Evolutionary conservation across 805 yeast species (phyloP), one percentile per base, ranked within the genome.

Genomic region (Candida nitratophila): DNA sequence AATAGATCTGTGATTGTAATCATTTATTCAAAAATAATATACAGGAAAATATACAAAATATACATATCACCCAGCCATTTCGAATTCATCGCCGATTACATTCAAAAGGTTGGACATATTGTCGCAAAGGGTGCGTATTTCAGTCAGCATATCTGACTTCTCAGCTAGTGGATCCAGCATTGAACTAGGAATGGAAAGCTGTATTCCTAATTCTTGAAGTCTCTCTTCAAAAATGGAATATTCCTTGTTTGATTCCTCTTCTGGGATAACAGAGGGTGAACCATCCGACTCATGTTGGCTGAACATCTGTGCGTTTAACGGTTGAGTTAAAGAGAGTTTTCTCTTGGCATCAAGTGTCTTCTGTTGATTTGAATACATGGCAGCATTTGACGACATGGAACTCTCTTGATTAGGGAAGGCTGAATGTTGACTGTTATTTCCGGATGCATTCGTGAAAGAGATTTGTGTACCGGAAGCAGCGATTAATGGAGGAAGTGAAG

Each of bases 11-110:
- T n/a, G n/a, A n/a, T n/a, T n/a, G n/a, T n/a, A n/a, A n/a, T n/a
- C n/a, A n/a, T n/a, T n/a, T n/a, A n/a, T n/a, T n/a, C n/a, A n/a
- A 6, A 30, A 24, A 22, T 14, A 5, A 15, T 15, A 22, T 11
- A 21, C 15, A 21, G 8, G 8, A 15, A 36, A 4, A 36, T 12
- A 17, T 36, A 36, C 39, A 36, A 11, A 36, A 36, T 8, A 36
- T 29, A 29, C 12, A 10, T 29, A 9, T 5, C 4, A 4, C 26
- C 40, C 27, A 11, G 17, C 30, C 11, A 15, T 14, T 16, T 32
- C 37, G 15, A 54, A 29, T 39, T 59, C 65, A 32, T 62, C 66
- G 39, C 59, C 66, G 47, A 65, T 50, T 2, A 54, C 49, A 9
- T 57, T 61, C 43, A 66, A 44, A 19, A 60, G 50, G 6, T 38